Conservation (phyloP, 805 yeast species). For the Cyberlindnera saturnus region DNA sequence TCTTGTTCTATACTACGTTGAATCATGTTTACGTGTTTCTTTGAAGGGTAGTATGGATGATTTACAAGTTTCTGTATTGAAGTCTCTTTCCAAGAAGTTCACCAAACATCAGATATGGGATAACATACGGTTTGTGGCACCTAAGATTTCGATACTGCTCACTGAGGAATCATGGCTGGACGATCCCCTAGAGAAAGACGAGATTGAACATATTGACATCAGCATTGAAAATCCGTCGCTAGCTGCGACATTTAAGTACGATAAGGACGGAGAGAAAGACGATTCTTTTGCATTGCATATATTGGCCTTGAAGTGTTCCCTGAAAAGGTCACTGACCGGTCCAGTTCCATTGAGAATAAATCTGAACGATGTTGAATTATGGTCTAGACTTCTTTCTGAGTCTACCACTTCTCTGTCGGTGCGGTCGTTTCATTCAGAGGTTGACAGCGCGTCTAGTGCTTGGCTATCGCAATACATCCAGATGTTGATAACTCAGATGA, state of each 20-base stretch:
- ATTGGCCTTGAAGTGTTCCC: constrained; percentile 3
- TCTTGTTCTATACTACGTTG: constrained; percentile 32
- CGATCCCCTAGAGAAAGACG: constrained; percentile 10
- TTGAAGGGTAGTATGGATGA: constrained; percentile 52
- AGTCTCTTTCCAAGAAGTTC: constrained; percentile 32
- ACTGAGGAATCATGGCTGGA: constrained; percentile 26
- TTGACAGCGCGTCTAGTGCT: constrained; percentile 28
- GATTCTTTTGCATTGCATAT: constrained; percentile 15
- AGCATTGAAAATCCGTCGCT: constrained; percentile 19
- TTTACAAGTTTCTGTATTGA: constrained; percentile 55
- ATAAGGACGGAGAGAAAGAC: constrained; percentile 12
- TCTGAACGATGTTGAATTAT: constrained; percentile 24
- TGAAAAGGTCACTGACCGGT: not conserved
- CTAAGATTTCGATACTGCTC: constrained; percentile 34
- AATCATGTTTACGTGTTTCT: constrained; percentile 30
- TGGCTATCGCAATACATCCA: constrained; percentile 26
- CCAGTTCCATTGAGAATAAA: constrained; percentile 2
- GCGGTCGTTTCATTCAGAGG: constrained; percentile 25
- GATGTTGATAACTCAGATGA: constrained; percentile 8
- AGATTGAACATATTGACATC: constrained; percentile 9
- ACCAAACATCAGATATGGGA: constrained; percentile 28
- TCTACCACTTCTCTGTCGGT: constrained; percentile 23
- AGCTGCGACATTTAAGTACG: constrained; percentile 13
- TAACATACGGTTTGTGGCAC: constrained; percentile 44
- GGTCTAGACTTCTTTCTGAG: constrained; percentile 21